Conservation (phyloP, 164 flowering plant genomes). For the Piper betle region DNA sequence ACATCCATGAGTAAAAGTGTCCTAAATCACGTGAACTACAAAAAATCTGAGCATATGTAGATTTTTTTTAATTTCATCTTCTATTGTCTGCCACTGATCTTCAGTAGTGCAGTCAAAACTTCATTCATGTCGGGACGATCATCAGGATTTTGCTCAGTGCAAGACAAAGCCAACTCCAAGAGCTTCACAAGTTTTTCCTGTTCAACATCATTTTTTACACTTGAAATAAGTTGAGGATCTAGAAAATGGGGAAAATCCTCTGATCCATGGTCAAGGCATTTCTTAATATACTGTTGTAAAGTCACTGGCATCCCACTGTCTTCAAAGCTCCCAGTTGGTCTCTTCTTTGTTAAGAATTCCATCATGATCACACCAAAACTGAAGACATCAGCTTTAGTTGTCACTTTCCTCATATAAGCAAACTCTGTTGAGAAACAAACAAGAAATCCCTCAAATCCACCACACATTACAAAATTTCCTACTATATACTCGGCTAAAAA, state of each 20-base stretch:
- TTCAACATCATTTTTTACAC: constrained; percentile 9
- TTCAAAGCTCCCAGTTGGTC: constrained; percentile 53
- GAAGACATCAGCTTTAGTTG: constrained; percentile 74
- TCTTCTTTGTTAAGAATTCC: constrained; percentile 54
- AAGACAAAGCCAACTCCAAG: constrained; percentile 41
- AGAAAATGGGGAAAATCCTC: constrained; percentile 22
- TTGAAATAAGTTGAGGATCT: constrained; percentile 33
- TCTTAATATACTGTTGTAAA: constrained; percentile 26
- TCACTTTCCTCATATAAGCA: constrained; percentile 64
- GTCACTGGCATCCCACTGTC: constrained; percentile 38
- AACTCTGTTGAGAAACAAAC: constrained; percentile 31
- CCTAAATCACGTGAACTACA: too few relatives aligned
- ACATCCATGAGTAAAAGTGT: too few relatives aligned
- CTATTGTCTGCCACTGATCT: constrained; percentile 11
- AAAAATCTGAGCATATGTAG: too few relatives aligned
- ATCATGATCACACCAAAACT: constrained; percentile 63
- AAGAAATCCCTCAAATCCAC: too few relatives aligned
- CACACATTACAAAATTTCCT: too few relatives aligned
- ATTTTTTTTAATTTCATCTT: too few relatives aligned
- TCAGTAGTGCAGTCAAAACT: constrained; percentile 40
- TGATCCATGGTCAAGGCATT: constrained; percentile 25
- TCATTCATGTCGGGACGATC: constrained; percentile 50
- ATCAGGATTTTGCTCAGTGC: constrained; percentile 43
- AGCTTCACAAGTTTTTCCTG: constrained; percentile 23
- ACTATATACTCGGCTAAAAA: too few relatives aligned